Evolutionary conservation across 2,329 filamentous ascomycete genomes (phyloP), one percentile per base, ranked within the genome.

Genomic region (Scedosporium boydii): DNA sequence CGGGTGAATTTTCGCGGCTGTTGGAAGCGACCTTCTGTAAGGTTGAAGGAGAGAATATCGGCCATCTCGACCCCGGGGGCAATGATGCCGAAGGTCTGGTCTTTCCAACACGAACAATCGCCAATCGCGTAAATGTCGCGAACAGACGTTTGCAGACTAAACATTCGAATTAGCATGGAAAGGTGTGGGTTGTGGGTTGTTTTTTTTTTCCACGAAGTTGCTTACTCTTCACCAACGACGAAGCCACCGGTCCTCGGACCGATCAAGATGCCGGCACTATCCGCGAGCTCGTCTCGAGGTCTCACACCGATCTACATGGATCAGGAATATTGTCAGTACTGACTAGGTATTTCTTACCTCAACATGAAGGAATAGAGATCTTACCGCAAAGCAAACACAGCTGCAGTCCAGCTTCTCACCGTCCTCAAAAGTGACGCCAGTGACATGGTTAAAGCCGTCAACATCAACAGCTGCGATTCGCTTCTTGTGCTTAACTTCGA

Each of bases 21-120:
- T 41, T 58, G 84, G 74, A 70, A 81, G 70, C 88, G 87, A 38
- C 90, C 89, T 71, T 93, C 88, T 3, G 92, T 96, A 63, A 97
- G 83, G 73, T 96, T 96, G 78, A 95, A 96, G 10, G 92, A 86
- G 3, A 96, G 83, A 1, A 96, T 87, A 67, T 96, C 92, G 0
- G 93, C 93, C 90, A 96, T 96, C 74, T 96, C 93, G 42, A 96
- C 83, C 18, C 92, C 92, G 0, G 92, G 92, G 0, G 89, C 91
- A 68, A 97, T 96, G 21, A 97, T 83, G 5, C 92, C 92, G 67
- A 91, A 96, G 0, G 90, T 92, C 73, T 95, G 89, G 67, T 85
- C 88, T 65, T 93, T 82, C 90, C 91, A 96, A 75, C 88, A 95
- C 4, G 92, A 91, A 69, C 92, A 96, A 74, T 96, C 93, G 63